Evolutionary conservation across 2,329 filamentous ascomycete genomes (phyloP).

Genomic region (Pleochaeta shiraiana): DNA sequence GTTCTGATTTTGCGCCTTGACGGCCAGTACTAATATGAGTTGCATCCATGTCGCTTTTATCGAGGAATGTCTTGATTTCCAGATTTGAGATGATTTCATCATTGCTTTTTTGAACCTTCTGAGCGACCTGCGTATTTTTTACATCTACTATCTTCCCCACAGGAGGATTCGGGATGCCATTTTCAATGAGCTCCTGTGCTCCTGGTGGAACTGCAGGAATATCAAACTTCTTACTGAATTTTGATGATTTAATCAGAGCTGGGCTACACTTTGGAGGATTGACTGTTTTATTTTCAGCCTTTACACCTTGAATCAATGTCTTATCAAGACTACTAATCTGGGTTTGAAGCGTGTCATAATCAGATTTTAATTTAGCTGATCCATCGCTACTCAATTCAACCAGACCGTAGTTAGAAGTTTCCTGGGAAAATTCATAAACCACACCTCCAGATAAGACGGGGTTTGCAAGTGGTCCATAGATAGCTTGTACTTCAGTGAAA

Average conservation of each 20-base stretch:
- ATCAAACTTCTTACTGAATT: constrained; percentile 62
- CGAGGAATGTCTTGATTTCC: constrained; percentile 29
- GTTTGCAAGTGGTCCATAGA: constrained; percentile 52
- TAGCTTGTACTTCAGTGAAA: constrained; percentile 52
- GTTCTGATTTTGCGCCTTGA: too few relatives aligned
- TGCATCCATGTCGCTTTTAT: constrained; percentile 21
- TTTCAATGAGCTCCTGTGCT: constrained; percentile 49
- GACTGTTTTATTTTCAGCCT: constrained; percentile 28
- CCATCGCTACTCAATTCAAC: constrained; percentile 37
- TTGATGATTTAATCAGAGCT: constrained; percentile 41
- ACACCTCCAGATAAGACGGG: constrained; percentile 50
- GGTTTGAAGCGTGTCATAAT: constrained; percentile 51
- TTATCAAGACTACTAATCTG: constrained; percentile 62
- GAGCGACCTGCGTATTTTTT: constrained; percentile 28
- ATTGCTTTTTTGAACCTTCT: constrained; percentile 32
- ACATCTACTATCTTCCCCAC: constrained; percentile 42
- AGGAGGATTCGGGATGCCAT: constrained; percentile 45
- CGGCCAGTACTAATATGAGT: constrained; percentile 7
- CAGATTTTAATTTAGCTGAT: constrained; percentile 33
- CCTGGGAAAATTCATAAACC: constrained; percentile 63
- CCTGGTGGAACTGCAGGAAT: constrained; percentile 47
- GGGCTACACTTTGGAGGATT: constrained; percentile 40
- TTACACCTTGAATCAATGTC: constrained; percentile 37
- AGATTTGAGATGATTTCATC: constrained; percentile 39
- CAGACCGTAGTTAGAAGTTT: constrained; percentile 42